Conservation (phyloP, 139 green algal species). For the Chlorella sp. region DNA sequence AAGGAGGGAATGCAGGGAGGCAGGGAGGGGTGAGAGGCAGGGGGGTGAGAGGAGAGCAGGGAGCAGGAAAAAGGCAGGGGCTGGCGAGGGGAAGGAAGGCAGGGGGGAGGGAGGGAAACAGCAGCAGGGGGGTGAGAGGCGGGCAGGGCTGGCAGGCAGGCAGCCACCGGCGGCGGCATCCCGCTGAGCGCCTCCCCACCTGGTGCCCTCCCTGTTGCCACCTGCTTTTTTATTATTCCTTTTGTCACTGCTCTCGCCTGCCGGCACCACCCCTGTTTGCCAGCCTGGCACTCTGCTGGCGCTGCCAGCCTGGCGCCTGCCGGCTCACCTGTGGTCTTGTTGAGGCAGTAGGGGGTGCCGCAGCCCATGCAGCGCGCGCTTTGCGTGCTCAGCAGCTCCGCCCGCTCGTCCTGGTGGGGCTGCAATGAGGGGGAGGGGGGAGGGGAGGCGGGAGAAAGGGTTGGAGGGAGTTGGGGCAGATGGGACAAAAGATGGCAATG, state of each 20-base stretch:
- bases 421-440: not conserved
- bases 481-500: not conserved
- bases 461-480: not conserved
- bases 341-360: slow-evolving; percentile 97
- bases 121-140: not conserved
- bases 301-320: not conserved
- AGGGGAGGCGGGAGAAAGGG: too few species aligned
- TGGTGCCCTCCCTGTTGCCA: too few species aligned
- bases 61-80: slow-evolving; percentile 1
- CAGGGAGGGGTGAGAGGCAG: not conserved
- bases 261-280: not conserved
- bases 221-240: too few species aligned
- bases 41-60: not conserved
- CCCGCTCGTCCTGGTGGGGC: slow-evolving; percentile 41
- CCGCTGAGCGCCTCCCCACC: too few species aligned
- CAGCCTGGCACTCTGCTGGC: not conserved
- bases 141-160: not conserved
- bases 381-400: slow-evolving; percentile 90
- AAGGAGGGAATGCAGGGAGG: not conserved
- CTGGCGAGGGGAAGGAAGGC: not conserved
- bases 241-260: too few species aligned
- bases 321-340: slow-evolving; percentile 37
- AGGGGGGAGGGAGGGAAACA: not conserved
- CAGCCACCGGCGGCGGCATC: too few species aligned
- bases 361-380: slow-evolving; percentile 96